Base-by-base conservation (phyloP, 768 basidiomycete species). In the Panus rudis region DNA sequence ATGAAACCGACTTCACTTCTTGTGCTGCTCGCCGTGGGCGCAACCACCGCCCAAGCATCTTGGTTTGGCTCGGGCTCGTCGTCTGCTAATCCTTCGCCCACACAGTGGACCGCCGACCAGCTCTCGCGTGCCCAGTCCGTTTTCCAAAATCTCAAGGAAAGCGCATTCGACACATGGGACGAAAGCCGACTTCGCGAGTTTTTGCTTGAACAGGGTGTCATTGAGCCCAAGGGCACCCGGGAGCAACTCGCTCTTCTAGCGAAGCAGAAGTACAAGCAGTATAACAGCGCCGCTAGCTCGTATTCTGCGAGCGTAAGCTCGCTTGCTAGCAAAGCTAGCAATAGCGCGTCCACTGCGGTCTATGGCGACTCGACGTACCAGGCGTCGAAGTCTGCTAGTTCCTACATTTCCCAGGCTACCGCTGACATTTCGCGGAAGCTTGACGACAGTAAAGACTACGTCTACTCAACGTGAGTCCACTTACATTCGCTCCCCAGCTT, bases 191-290 rank as follows among this genome's bases (percentile, higher is more conserved):
- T 96, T 17, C 78, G 92, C 55, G 70, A 85, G 49, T 94, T 84
- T 64, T 71, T 98, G 10, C 75, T 96, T 42, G 77, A 87, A 55
- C 84, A 94, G 52, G 92, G 92, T 31, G 70, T 94, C 47, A 78
- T 98, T 39, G 76, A 82, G 5, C 92, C 93, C 12, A 73, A 75
- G 22, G 84, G 85, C 2, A 81, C 81, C 2, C 71, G 74, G 43
- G 93, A 96, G 57, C 77, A 91, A 54, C 78, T 97, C 17, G 69
- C 86, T 17, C 64, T 84, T 13, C 71, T 87, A 30, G 92, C 88
- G 21, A 85, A 85, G 66, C 72, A 76, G 48, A 75, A 77, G 59
- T 84, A 84, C 54, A 63, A 67, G 7, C 67, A 70, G 6, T 87
- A 81, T 59, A 71, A 66, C 14, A 63, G 68, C 27, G 81, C 83